phyloP scores from a whole-genome alignment of 2,329 filamentous ascomycete species.

The Delphinella strobiligena region DNA sequence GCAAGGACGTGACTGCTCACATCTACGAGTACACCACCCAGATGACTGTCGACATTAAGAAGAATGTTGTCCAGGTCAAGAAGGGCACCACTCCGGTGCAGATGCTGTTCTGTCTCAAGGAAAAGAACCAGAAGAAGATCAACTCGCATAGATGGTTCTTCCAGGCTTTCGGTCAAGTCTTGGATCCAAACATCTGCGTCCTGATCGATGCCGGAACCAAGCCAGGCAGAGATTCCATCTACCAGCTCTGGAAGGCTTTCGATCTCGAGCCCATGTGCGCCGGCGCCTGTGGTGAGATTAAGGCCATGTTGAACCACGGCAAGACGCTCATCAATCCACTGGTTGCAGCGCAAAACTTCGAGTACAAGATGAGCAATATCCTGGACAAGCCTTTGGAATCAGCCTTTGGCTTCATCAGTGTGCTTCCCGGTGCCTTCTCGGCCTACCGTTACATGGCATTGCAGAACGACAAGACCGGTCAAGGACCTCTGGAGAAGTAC shows the following conservation, averaged over 20 bases:
- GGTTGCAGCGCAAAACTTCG: conserved; percentile 94
- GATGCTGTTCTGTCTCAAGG: conserved; percentile 95
- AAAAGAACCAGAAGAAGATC: conserved; percentile 99
- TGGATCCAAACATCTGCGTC: conserved; percentile 94
- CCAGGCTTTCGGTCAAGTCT: conserved; percentile 81
- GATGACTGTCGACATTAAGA: conserved; percentile 79
- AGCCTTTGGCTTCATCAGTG: conserved; percentile 93
- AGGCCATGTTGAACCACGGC: conserved; percentile 85
- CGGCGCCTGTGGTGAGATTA: conserved; percentile 96
- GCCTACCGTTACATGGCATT: conserved; percentile 90
- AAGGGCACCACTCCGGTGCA: conserved; percentile 81
- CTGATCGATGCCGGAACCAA: conserved; percentile 92
- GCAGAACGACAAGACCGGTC: conserved; percentile 90
- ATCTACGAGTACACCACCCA: conserved; percentile 91
- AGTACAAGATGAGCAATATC: conserved; percentile 99
- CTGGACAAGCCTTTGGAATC: conserved; percentile 95
- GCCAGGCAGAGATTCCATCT: conserved; percentile 87
- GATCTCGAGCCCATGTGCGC: conserved; percentile 96
- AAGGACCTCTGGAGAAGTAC: conserved; percentile 90
- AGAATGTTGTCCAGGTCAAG: conserved; percentile 72
- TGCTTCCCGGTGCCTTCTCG: conserved; percentile 95
- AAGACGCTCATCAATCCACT: conserved; percentile 87
- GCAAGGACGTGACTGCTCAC: conserved; percentile 90
- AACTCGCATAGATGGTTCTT: conserved; percentile 99
- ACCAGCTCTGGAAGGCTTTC: conserved; percentile 97